Conservation (phyloP, 2,329 filamentous ascomycete genomes). For the Thelonectria discophora region DNA sequence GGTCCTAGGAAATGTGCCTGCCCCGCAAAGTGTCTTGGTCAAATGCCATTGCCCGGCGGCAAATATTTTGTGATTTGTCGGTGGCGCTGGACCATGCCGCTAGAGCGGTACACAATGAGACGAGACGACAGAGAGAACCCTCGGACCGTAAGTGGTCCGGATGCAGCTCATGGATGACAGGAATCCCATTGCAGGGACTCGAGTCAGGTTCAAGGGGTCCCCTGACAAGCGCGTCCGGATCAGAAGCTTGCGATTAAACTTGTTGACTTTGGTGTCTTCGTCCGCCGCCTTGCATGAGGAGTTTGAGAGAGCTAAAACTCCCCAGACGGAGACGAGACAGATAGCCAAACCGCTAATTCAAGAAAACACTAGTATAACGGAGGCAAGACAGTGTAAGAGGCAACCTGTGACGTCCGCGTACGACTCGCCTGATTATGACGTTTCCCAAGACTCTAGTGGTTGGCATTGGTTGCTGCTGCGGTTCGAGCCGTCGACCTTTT, state of each 20-base stretch:
- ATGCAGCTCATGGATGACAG: no score
- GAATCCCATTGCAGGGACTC: no score
- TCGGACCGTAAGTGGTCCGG: no score
- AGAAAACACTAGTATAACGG: slow-evolving; percentile 8
- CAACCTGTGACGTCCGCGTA: slow-evolving; percentile 5
- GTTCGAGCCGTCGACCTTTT: not conserved
- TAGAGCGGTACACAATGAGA: not conserved
- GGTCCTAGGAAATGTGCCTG: slow-evolving; percentile 5
- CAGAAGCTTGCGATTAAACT: no score
- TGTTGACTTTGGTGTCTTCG: no score
- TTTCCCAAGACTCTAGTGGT: not conserved
- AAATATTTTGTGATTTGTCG: slow-evolving; percentile 12
- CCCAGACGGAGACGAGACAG: slow-evolving; percentile 1
- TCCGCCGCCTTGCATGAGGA: not conserved
- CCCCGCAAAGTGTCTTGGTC: slow-evolving; percentile 7
- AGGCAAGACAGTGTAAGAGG: slow-evolving; percentile 3
- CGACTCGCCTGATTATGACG: slow-evolving; percentile 12
- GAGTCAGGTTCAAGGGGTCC: no score
- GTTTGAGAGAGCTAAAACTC: not conserved
- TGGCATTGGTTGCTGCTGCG: not conserved
- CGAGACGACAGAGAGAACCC: not conserved
- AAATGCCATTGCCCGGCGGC: slow-evolving; percentile 6
- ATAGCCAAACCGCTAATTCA: not conserved
- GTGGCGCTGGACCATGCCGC: no score
- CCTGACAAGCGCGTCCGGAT: no score